Percentiles rank a stretch among this genome's conserved stretches.
These are phyloP conservation scores for Fusarium veterinarium DNA, from an alignment of 2,329 filamentous ascomycete genomes.

Conservation along the genomic window DNA sequence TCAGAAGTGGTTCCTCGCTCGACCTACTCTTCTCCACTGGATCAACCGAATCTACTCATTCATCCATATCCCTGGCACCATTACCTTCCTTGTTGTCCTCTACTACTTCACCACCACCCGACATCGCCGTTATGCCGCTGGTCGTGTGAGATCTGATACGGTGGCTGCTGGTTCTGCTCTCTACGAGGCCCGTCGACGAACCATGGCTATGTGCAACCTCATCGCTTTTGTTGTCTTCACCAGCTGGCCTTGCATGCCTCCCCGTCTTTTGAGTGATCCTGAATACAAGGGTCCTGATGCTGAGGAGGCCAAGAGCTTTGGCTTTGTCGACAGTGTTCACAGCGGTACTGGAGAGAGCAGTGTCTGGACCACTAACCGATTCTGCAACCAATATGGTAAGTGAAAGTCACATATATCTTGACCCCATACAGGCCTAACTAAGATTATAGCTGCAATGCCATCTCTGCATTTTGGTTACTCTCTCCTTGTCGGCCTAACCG, in stretches of 20 bases:
- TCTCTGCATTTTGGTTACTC: constrained; percentile 82
- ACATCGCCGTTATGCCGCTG: constrained; percentile 54
- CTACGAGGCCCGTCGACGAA: constrained; percentile 67
- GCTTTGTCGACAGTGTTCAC: constrained; percentile 72
- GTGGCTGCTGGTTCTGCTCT: constrained; percentile 56
- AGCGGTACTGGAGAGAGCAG: constrained; percentile 64
- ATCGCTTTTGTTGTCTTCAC: constrained; percentile 71
- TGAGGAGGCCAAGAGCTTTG: constrained; percentile 68
- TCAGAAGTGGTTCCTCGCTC: constrained; percentile 64
- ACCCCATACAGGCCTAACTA: constrained; percentile 10
- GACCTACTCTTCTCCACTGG: constrained; percentile 70
- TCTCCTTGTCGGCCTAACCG: constrained; percentile 76
- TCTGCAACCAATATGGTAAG: constrained; percentile 80
- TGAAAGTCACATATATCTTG: constrained; percentile 51
- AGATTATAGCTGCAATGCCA: constrained; percentile 73
- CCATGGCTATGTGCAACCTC: constrained; percentile 71
- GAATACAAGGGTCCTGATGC: constrained; percentile 66
- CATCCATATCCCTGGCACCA: constrained; percentile 82
- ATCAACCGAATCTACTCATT: constrained; percentile 81
- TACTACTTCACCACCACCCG: constrained; percentile 77
- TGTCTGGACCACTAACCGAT: constrained; percentile 68
- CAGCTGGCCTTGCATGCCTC: constrained; percentile 73
- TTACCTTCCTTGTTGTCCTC: constrained; percentile 72
- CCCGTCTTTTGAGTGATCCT: constrained; percentile 67
- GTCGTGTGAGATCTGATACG: constrained; percentile 45